Conservation (phyloP, 768 basidiomycete genomes). For the Tricholoma matsutake region DNA sequence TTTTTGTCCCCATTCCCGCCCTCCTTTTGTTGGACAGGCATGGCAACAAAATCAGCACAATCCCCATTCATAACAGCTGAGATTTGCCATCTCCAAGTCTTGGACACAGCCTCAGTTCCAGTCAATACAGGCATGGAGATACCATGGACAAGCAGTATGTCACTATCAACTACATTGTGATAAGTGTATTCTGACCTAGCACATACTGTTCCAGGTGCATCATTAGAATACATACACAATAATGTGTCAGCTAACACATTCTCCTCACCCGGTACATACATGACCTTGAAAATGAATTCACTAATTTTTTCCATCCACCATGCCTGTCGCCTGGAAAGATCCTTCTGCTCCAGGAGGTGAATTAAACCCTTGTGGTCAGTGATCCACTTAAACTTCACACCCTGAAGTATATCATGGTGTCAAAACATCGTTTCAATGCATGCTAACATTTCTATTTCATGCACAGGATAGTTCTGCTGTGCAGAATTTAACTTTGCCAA, state of each 20-base stretch:
- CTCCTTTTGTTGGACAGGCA: too few species aligned
- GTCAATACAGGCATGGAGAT: too few species aligned
- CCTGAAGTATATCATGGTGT: neutral
- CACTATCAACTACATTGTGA: too few species aligned
- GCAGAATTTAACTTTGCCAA: neutral
- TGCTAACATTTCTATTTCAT: conserved; percentile 1
- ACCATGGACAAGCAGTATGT: too few species aligned
- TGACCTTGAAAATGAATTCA: conserved; percentile 29
- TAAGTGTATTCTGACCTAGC: too few species aligned
- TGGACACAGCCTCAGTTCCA: too few species aligned
- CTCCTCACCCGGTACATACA: conserved; percentile 24
- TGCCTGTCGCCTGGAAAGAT: conserved; percentile 18
- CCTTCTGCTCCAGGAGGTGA: neutral
- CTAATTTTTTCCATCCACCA: conserved; percentile 33
- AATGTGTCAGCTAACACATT: conserved; percentile 22
- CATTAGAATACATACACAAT: neutral
- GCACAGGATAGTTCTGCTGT: neutral
- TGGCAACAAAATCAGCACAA: too few species aligned
- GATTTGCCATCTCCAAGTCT: too few species aligned
- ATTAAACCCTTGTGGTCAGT: conserved; percentile 1
- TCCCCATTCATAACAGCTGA: too few species aligned
- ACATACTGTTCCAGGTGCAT: neutral
- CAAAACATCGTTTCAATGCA: neutral
- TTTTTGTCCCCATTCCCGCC: too few species aligned
- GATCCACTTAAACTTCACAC: neutral